Base-by-base conservation (phyloP, 2,329 filamentous ascomycete species). In the Dactylellina parvicollis region DNA sequence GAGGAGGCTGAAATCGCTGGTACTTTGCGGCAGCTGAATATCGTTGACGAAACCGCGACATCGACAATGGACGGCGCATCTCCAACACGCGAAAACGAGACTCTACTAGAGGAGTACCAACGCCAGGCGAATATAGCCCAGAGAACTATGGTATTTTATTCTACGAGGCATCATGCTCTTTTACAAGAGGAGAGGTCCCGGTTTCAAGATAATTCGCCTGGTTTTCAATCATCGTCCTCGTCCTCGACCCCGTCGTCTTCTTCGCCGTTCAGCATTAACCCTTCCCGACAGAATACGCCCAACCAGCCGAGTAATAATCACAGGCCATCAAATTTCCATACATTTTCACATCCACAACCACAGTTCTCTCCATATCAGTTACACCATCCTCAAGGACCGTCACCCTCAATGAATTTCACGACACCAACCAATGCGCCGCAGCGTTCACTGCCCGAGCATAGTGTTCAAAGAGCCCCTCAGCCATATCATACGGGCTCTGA, bases 201-300 rank as follows among this genome's bases (percentile, higher is more conserved):
- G 20, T 71, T 71, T 50, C 66, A 71, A 56, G 66, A 55, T 38
- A 50, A 34, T 46, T 62, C 57, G 16, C 66, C 66, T 32, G 57
- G 56, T 9, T 62, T 62, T 42, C 66, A 57, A 22, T 71, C 66
- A 16, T 62, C 66, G 3, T 71, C 66, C 9, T 71, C 66, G 1
- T 71, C 66, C 14, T 71, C 65, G 38, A 70, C 65, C 5, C 65
- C 47, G 18, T 70, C 66, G 1, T 71, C 66, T 36, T 71, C 66
- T 14, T 71, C 66, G 12, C 49, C 47, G 8, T 70, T 28, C 30
- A 71, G 57, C 44, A 71, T 40, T 30, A 57, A 49, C 26, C 59
- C 42, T 18, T 64, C 66, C 16, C 34, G 57, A 47, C 66, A 50
- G 20, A 26, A 50, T 32, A 71, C 66, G 18, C 66, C 66, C 30